Percentiles rank a stretch among this genome's conserved stretches.
Evolutionary conservation across 805 yeast genomes (phyloP).

Genomic region (Lachancea meyersii): DNA sequence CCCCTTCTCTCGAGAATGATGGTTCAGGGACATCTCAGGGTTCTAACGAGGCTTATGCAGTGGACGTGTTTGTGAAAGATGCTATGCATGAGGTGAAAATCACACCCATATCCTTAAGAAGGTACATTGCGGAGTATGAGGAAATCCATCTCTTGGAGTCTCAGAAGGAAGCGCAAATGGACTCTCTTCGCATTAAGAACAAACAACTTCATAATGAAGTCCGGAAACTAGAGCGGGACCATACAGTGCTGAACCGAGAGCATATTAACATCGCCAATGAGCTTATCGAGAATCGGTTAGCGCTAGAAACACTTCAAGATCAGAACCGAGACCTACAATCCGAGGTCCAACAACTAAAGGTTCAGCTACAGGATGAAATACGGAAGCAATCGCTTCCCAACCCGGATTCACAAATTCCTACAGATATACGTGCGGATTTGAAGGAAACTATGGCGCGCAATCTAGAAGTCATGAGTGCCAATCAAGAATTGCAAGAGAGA

Average conservation of each 20-base stretch:
- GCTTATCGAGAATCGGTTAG: constrained; percentile 73
- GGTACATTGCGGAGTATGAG: constrained; percentile 67
- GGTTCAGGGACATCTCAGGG: constrained; percentile 9
- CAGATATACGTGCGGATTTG: constrained; percentile 44
- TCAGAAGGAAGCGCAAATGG: constrained; percentile 56
- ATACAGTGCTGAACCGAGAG: constrained; percentile 65
- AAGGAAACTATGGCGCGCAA: constrained; percentile 56
- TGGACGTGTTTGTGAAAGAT: constrained; percentile 70
- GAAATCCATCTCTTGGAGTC: constrained; percentile 65
- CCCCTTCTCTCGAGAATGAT: not conserved
- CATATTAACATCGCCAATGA: constrained; percentile 84
- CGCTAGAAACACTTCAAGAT: constrained; percentile 65
- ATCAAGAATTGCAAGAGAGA: constrained; percentile 50
- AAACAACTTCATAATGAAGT: constrained; percentile 69
- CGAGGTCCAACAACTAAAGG: constrained; percentile 43
- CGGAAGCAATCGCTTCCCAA: constrained; percentile 26
- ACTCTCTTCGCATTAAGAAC: constrained; percentile 59
- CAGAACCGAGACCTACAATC: constrained; percentile 58
- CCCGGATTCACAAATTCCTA: constrained; percentile 35
- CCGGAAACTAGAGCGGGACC: constrained; percentile 62
- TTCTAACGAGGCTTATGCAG: constrained; percentile 42
- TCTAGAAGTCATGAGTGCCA: constrained; percentile 58
- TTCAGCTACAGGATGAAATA: constrained; percentile 33
- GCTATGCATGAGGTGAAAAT: constrained; percentile 63
- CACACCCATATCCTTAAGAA: constrained; percentile 62